phyloP scores from a whole-genome alignment of 73 alveolate species.

The Effrenium voratum region DNA sequence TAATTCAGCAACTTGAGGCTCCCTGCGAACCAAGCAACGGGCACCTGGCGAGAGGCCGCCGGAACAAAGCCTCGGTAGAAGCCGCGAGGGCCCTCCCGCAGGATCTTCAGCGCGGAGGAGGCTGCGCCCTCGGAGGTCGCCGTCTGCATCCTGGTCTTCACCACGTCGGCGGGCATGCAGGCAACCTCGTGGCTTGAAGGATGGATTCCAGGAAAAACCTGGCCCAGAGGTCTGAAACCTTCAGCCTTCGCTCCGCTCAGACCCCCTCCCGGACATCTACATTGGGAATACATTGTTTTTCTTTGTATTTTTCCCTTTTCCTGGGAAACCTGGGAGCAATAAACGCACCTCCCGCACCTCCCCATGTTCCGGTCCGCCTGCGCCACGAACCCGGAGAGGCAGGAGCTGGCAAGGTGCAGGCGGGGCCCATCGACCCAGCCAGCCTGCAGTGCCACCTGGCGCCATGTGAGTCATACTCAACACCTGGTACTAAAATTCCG shows the following conservation, averaged over 20 bases:
- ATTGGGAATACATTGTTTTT: too few relatives aligned
- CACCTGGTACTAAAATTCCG: too few relatives aligned
- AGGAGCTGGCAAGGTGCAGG: constrained; percentile 62
- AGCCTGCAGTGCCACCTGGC: constrained; percentile 40
- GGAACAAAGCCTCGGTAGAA: constrained; percentile 85
- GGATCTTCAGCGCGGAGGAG: background rate
- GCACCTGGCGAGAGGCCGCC: constrained; percentile 85
- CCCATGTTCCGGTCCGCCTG: constrained; percentile 19
- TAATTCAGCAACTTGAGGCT: too few relatives aligned
- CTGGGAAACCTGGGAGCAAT: background rate
- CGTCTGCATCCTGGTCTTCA: constrained; percentile 56
- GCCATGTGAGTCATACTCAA: too few relatives aligned
- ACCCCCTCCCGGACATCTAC: too few relatives aligned
- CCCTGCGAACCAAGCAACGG: background rate
- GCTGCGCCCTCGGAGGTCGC: too few relatives aligned
- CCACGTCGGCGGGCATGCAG: constrained; percentile 84
- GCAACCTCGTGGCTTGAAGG: background rate
- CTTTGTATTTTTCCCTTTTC: too few relatives aligned
- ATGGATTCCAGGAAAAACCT: background rate
- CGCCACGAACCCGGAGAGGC: constrained; percentile 87
- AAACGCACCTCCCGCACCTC: background rate
- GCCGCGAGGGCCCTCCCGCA: constrained; percentile 1
- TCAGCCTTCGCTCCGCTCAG: too few relatives aligned
- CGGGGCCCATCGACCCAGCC: constrained; percentile 77
- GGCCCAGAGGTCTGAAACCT: too few relatives aligned